phyloP scores from a whole-genome alignment of 768 basidiomycete genomes.

The Tephrocybe sp. region DNA sequence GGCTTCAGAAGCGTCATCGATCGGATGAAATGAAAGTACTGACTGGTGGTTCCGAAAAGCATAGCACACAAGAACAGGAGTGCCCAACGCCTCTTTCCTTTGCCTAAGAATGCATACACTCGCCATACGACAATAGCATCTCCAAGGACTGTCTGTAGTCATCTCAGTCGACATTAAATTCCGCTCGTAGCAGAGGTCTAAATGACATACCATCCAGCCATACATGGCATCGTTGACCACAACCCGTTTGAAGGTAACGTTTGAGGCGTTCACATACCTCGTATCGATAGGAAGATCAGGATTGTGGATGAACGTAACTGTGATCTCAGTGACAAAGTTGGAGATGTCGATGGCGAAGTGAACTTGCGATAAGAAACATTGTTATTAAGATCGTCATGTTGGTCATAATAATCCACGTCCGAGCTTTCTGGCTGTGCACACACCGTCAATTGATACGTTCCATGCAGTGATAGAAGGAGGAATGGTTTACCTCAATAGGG shows the following conservation, averaged over 20 bases:
- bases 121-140: conserved; percentile 9
- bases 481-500: not conserved
- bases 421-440: not conserved
- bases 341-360: conserved; percentile 8
- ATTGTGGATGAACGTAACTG: conserved; percentile 4
- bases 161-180: not conserved
- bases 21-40: not conserved
- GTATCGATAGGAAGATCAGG: conserved; percentile 1
- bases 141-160: conserved; percentile 7
- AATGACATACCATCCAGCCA: conserved; percentile 4
- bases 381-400: conserved; percentile 6
- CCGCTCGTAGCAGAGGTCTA: not conserved
- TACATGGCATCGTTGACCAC: conserved; percentile 11
- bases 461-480: too few relatives aligned
- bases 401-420: conserved; percentile 1
- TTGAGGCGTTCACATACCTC: conserved; percentile 3
- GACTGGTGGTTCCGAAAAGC: conserved; percentile 9
- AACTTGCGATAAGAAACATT: conserved; percentile 7
- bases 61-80: not conserved
- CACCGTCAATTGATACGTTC: not conserved
- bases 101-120: conserved; percentile 8
- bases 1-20: too few relatives aligned
- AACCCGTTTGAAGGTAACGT: conserved; percentile 4
- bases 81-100: conserved; percentile 2
- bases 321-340: conserved; percentile 5